Evolutionary conservation across 164 flowering plant species (phyloP).

Genomic region (Stephania yunnanensis): DNA sequence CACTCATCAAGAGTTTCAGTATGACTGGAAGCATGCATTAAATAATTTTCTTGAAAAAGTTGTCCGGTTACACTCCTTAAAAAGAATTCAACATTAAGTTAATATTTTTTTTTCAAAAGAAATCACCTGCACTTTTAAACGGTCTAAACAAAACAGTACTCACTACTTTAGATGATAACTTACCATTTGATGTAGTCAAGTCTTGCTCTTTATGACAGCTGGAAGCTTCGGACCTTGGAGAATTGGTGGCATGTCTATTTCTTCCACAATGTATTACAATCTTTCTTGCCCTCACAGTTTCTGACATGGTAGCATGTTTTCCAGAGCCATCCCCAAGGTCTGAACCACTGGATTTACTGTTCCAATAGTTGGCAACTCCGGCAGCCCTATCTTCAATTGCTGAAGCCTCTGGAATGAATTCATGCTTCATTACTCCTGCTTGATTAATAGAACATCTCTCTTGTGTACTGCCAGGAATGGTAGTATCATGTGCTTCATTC

Average conservation of each 20-base stretch:
- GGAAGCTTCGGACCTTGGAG: constrained; percentile 69
- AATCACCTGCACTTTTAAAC: background rate
- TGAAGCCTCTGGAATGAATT: constrained; percentile 42
- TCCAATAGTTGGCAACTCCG: constrained; percentile 39
- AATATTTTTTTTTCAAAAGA: background rate
- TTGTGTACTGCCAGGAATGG: constrained; percentile 28
- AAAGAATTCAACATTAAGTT: background rate
- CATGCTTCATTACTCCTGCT: constrained; percentile 44
- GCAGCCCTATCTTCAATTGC: constrained; percentile 35
- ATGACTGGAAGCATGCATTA: background rate
- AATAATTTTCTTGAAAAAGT: background rate
- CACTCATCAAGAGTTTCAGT: no score
- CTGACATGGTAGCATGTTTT: constrained; percentile 39
- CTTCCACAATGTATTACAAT: constrained; percentile 75
- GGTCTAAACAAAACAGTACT: background rate
- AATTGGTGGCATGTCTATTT: constrained; percentile 43
- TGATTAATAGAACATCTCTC: constrained; percentile 46
- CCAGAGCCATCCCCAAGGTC: constrained; percentile 38
- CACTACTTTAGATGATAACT: constrained; percentile 6
- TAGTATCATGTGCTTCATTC: constrained; percentile 35
- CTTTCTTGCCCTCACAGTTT: constrained; percentile 61
- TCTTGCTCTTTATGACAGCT: constrained; percentile 62
- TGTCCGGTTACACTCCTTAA: background rate
- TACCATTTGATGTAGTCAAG: constrained; percentile 53
- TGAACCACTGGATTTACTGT: constrained; percentile 31